phyloP scores from a whole-genome alignment of 345 rosid species.

The Psidium guajava region DNA sequence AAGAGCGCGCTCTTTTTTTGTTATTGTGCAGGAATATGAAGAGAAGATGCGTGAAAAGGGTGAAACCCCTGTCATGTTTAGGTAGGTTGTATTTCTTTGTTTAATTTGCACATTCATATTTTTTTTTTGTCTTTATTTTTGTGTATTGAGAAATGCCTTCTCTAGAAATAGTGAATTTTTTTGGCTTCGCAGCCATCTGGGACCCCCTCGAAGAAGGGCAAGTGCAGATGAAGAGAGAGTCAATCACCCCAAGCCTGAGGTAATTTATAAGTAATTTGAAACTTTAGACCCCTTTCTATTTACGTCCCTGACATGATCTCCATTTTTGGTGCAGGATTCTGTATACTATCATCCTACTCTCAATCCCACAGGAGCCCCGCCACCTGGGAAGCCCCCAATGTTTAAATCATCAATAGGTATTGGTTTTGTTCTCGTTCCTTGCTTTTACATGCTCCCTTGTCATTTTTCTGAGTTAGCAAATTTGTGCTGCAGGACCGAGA shows the following conservation, averaged over 20 bases:
- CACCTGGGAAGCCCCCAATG: conserved; percentile 98
- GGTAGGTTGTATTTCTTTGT: conserved; percentile 26
- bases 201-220: conserved; percentile 67
- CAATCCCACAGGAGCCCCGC: conserved; percentile 98
- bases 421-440: not conserved
- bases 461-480: conserved; percentile 3
- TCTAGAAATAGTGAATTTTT: conserved; percentile 2
- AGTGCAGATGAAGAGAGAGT: conserved; percentile 77
- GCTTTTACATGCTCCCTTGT: not conserved
- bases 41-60: conserved; percentile 97
- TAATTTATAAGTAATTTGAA: conserved; percentile 11
- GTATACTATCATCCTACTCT: conserved; percentile 92
- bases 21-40: conserved; percentile 55
- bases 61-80: conserved; percentile 93
- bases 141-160: not conserved
- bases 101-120: not conserved
- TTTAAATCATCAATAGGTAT: conserved; percentile 80
- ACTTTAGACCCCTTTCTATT: not conserved
- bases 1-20: not conserved
- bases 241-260: conserved; percentile 85
- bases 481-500: conserved; percentile 53
- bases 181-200: conserved; percentile 63
- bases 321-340: conserved; percentile 64
- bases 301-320: not conserved
- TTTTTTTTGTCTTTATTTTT: not conserved